Percentiles rank a stretch among this genome's conserved stretches.
These are phyloP conservation scores for Megacollybia marginata DNA, from an alignment of 768 basidiomycete genomes.

Conservation along the genomic window DNA sequence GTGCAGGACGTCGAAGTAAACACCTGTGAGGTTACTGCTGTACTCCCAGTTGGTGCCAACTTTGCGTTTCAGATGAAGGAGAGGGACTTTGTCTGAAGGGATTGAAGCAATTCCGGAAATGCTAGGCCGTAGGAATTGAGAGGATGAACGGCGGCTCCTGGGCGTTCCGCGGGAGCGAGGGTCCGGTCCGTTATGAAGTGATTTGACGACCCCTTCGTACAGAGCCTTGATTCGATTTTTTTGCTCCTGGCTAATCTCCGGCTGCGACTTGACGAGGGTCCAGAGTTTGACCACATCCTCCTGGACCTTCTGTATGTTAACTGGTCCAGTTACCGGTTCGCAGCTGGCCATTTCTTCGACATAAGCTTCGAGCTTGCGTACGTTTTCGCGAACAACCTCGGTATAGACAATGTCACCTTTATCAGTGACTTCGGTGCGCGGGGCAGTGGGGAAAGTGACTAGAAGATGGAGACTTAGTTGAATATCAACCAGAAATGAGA, in stretches of 20 bases:
- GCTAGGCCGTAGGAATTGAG: conserved; percentile 94
- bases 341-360: conserved; percentile 98
- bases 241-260: conserved; percentile 94
- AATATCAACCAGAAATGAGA: not conserved
- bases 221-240: conserved; percentile 92
- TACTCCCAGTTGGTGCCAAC: conserved; percentile 95
- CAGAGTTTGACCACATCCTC: conserved; percentile 95
- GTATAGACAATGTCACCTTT: conserved; percentile 94
- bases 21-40: conserved; percentile 91
- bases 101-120: conserved; percentile 68
- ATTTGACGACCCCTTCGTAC: conserved; percentile 94
- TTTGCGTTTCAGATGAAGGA: conserved; percentile 95
- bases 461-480: conserved; percentile 5
- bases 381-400: conserved; percentile 92
- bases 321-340: conserved; percentile 70
- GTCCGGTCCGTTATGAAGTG: conserved; percentile 76
- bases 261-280: conserved; percentile 95
- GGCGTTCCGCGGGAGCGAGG: conserved; percentile 43
- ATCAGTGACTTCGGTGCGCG: conserved; percentile 85
- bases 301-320: conserved; percentile 97
- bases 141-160: conserved; percentile 84
- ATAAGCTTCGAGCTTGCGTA: conserved; percentile 96
- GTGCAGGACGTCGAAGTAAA: conserved; percentile 93
- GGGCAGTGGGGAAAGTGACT: conserved; percentile 99
- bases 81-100: conserved; percentile 80